Base-by-base conservation (phyloP, 352 stramenopile species). In the Globisporangium paddicum region DNA sequence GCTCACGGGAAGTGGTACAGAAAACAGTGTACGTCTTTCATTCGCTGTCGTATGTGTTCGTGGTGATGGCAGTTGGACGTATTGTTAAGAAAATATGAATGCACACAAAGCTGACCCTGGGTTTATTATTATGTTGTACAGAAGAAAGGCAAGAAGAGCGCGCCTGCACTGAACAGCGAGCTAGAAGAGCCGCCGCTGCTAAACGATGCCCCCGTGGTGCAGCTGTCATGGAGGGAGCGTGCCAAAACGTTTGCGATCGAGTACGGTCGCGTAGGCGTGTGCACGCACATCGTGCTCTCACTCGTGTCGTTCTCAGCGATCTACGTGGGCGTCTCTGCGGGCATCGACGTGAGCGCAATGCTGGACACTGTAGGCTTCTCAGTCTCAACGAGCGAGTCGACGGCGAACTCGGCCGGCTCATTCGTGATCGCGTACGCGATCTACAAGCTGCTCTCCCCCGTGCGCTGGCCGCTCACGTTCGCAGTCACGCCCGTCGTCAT, bases 391-490 rank as follows among this genome's bases (percentile, higher is more conserved):
- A 81, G 66, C 45, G 72, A 86, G 49, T 56, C 69, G 3, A 67
- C 72, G 8, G 77, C 81, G 16, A 89, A 79, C 58, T 87, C 77
- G 26, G 79, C 82, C 5, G 81, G 79, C 30, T 90, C 81, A 16
- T 77, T 85, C n/a, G 61, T 94, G n/a, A 83, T 94, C 49, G 70
- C 84, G 28, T 94, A 94, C 62, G 79, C 84, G 13, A 60, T 92
- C 50, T 94, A 92, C 79, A 94, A 94, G 59, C 46, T 94, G 42
- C 55, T 83, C 21, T 60, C 78, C n/a, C 84, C 84, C 6, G 55
- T 94, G 30, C 84, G 84, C 21, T 94, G 84, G 84, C 82, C 82
- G 8, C 68, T 94, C 11, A 94, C 84, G 28, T 90, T 92, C 60
- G 80, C 79, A 10, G 77, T 91, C 26, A 92, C 84, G 9, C 84